phyloP scores from a whole-genome alignment of 345 rosid genomes.

The Eucalyptus curtisii region DNA sequence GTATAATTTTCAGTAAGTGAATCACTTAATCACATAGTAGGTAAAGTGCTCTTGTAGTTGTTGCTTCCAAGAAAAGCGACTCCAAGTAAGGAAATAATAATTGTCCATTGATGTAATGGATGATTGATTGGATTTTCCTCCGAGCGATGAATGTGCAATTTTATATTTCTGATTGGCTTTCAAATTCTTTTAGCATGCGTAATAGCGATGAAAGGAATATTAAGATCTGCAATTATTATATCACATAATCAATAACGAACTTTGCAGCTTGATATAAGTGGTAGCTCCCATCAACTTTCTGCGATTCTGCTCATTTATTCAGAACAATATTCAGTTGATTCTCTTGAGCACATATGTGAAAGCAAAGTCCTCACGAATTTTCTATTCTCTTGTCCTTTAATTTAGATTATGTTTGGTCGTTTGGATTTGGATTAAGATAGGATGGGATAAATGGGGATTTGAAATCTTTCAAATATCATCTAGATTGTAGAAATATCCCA shows the following conservation, averaged over 20 bases:
- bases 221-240: neutral
- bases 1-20: neutral
- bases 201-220: neutral
- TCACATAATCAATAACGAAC: neutral
- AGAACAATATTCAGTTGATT: too few relatives aligned
- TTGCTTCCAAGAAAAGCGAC: neutral
- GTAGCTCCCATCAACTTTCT: neutral
- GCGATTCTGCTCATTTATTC: neutral
- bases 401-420: fast-evolving
- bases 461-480: neutral
- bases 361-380: neutral
- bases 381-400: neutral
- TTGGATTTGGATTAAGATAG: fast-evolving
- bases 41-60: neutral
- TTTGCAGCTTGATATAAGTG: neutral
- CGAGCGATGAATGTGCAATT: neutral
- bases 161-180: neutral
- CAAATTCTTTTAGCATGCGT: neutral
- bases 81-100: too few relatives aligned
- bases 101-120: neutral
- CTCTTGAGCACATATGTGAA: neutral
- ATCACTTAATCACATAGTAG: neutral
- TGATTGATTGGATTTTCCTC: neutral
- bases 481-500: neutral
- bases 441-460: too few relatives aligned